Base-by-base conservation (phyloP, 495 filamentous ascomycete genomes). In the Halenospora varia region DNA sequence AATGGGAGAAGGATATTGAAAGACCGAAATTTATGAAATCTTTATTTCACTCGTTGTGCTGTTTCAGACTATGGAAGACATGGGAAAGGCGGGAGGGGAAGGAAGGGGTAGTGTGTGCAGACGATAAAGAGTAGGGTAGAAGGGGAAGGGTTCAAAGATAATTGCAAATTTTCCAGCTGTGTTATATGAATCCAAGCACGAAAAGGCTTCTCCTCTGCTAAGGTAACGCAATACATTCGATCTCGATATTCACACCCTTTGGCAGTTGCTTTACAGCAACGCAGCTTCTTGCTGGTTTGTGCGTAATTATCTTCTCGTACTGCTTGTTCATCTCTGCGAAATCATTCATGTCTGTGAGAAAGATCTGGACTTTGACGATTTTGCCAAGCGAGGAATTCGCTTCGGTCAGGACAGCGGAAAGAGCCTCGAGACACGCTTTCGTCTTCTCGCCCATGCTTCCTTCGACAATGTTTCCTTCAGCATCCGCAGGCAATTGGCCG, bases 231-330 rank as follows among this genome's bases (percentile, higher is more conserved):
- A 88, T 84, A 72, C 87, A 89, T 81, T 97, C 93, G 70, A 97
- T 96, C 83, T 97, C 93, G 53, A 96, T 85, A 50, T 85, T 82
- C 48, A 92, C 92, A 35, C 84, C 87, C 82, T 96, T 96, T 52
- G 93, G 93, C 61, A 97, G 78, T 76, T 92, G 83, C 70, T 85
- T 83, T 48, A 93, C 93, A 50, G 90, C 93, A 55, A 97, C 89
- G 73, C 93, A 97, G 75, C 89, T 94, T 48, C 93, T 82, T 25
- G 93, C 91, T 17, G 93, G 93, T 81, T 92, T 94, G 75, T 89
- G 86, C 39, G 76, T 75, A 73, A 96, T 94, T 78, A 84, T 88
- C 76, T 89, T 88, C 76, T 87, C 88, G 67, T 96, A 97, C 70
- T 87, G 85, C 60, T 77, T 79, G 75, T 96, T 96, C 88, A 97